A percentile compares a stretch with the other conserved stretches of the same genome.
Evolutionary conservation across 1,139 yeast species (phyloP).

Genomic region (Eremothecium gossypii): DNA sequence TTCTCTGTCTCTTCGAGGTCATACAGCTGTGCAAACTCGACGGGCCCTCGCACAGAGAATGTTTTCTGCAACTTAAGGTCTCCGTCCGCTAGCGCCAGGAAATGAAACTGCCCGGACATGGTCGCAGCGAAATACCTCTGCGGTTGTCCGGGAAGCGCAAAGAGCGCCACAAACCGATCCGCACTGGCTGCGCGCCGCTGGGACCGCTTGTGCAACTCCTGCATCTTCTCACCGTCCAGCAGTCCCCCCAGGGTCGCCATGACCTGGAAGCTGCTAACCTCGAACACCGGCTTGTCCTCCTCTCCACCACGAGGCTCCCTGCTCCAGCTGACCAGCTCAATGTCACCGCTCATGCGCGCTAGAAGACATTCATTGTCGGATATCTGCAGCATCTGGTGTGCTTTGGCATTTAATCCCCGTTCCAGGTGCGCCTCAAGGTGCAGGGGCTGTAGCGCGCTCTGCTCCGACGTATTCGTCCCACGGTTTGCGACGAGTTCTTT

Average conservation of each 20-base stretch:
- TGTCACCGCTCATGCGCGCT: constrained; percentile 28
- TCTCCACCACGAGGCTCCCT: constrained; percentile 5
- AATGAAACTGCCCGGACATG: constrained; percentile 42
- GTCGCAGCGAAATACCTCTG: constrained; percentile 31
- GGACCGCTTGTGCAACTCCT: constrained; percentile 18
- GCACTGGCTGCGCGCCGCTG: constrained; percentile 21
- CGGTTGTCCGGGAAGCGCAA: constrained; percentile 11
- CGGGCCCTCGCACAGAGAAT: constrained; percentile 33
- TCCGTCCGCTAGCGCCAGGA: constrained; percentile 29
- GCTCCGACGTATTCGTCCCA: constrained; percentile 64
- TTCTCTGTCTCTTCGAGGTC: constrained; percentile 33
- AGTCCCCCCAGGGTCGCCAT: constrained; percentile 12
- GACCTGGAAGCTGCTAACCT: constrained; percentile 13
- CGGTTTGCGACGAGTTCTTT: constrained; percentile 44
- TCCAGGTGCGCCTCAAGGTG: constrained; percentile 36
- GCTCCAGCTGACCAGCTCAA: constrained; percentile 17
- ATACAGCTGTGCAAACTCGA: constrained; percentile 38
- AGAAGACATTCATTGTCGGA: constrained; percentile 13
- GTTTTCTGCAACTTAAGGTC: constrained; percentile 14
- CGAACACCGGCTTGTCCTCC: constrained; percentile 10
- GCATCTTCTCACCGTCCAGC: constrained; percentile 18
- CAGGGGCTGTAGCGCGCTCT: constrained; percentile 48
- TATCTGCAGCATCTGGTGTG: constrained; percentile 12
- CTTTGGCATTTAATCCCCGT: constrained; percentile 29
- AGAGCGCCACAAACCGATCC: constrained; percentile 24